Evolutionary conservation across 441 rosid species (phyloP).

Genomic region (Jatropha podagrica): DNA sequence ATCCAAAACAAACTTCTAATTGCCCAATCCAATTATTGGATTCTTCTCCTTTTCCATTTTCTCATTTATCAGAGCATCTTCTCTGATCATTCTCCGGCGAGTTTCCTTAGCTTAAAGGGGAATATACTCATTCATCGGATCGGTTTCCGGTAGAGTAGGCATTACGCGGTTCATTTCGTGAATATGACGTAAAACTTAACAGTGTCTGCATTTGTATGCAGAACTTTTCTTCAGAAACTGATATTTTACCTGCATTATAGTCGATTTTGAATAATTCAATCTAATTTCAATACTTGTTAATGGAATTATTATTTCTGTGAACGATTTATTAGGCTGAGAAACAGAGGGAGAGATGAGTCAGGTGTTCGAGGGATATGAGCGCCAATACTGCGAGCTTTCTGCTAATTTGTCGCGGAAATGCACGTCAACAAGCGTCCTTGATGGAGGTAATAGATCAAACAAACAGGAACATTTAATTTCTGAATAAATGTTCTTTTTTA

Average conservation of each 20-base stretch:
- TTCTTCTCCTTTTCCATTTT: neutral
- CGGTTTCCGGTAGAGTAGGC: neutral
- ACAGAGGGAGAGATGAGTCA: conserved; percentile 56
- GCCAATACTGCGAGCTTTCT: conserved; percentile 84
- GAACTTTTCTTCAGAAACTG: neutral
- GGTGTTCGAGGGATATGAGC: conserved; percentile 73
- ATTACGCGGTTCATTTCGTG: neutral
- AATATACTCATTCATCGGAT: neutral
- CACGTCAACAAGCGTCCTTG: conserved; percentile 49
- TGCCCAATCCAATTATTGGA: neutral
- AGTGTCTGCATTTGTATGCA: neutral
- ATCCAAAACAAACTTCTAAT: neutral
- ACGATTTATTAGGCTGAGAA: neutral
- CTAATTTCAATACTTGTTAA: neutral
- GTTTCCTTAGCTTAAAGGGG: neutral
- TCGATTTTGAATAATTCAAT: neutral
- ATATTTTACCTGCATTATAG: neutral
- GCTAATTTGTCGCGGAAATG: conserved; percentile 69
- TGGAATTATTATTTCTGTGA: neutral
- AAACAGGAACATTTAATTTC: neutral
- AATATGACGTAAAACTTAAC: conserved; percentile 7
- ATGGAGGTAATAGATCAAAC: conserved; percentile 54
- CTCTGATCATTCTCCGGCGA: conserved; percentile 11
- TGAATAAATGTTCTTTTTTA: neutral
- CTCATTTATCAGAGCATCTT: neutral